Conservation (phyloP, 2,329 filamentous ascomycete genomes). For the Nemania sp. region DNA sequence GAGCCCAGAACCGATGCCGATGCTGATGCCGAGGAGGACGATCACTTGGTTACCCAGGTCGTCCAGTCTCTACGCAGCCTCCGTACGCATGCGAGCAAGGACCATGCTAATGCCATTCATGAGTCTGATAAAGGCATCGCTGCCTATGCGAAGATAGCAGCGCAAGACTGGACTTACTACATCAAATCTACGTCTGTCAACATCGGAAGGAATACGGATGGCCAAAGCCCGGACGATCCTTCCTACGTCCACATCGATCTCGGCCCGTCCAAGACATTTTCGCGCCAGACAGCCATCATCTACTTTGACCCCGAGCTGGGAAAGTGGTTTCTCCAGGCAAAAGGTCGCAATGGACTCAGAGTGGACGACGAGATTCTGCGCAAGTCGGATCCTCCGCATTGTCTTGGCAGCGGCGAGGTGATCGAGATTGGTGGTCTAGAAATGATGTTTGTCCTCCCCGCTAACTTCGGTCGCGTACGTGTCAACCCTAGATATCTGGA, state of each 20-base stretch:
- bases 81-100: conserved; percentile 62
- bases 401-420: conserved; percentile 83
- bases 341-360: conserved; percentile 89
- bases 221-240: conserved; percentile 50
- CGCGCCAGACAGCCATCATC: conserved; percentile 75
- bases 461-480: conserved; percentile 66
- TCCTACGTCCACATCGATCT: conserved; percentile 82
- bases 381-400: conserved; percentile 63
- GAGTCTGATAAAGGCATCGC: conserved; percentile 65
- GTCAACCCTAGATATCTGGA: conserved; percentile 73
- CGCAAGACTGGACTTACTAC: conserved; percentile 83
- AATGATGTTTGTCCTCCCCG: conserved; percentile 98
- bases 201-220: conserved; percentile 72
- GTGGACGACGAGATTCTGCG: conserved; percentile 76
- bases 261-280: conserved; percentile 80
- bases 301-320: conserved; percentile 70
- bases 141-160: conserved; percentile 82
- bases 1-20: conserved; percentile 11
- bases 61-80: conserved; percentile 55
- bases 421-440: conserved; percentile 91
- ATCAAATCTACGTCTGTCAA: conserved; percentile 75
- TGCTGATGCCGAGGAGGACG: conserved; percentile 52
- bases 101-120: conserved; percentile 68
- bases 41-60: conserved; percentile 60
- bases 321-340: conserved; percentile 83